phyloP scores from a whole-genome alignment of 805 yeast species.

The Candida loeiensis region DNA sequence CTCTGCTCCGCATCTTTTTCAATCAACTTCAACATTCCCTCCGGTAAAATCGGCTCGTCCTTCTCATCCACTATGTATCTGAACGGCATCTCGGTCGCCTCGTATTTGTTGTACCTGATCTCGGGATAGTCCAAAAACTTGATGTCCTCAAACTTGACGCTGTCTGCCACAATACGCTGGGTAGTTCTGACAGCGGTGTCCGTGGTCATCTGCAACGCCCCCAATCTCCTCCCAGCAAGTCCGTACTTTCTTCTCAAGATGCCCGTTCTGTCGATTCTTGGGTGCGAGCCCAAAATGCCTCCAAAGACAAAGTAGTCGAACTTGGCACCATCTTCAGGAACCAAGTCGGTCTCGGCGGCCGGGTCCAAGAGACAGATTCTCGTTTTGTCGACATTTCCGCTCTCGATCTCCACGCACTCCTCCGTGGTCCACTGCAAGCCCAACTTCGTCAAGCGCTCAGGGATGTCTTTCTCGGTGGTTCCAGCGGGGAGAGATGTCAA shows the following conservation, averaged over 20 bases:
- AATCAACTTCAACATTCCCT: conserved; percentile 86
- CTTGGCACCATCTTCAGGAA: conserved; percentile 59
- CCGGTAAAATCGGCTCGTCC: conserved; percentile 80
- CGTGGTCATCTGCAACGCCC: conserved; percentile 91
- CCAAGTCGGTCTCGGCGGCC: conserved; percentile 68
- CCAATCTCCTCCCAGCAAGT: conserved; percentile 81
- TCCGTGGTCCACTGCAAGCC: conserved; percentile 81
- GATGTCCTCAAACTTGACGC: conserved; percentile 62
- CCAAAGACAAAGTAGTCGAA: conserved; percentile 94
- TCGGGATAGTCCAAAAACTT: conserved; percentile 92
- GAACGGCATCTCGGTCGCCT: conserved; percentile 97
- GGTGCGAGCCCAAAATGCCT: conserved; percentile 93
- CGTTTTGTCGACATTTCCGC: conserved; percentile 39
- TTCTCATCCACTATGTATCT: conserved; percentile 69
- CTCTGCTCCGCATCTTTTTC: conserved; percentile 81
- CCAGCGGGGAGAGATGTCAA: conserved; percentile 70
- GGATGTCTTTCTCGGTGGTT: conserved; percentile 62
- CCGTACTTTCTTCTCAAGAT: conserved; percentile 79
- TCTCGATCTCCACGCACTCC: conserved; percentile 58
- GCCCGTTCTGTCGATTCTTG: conserved; percentile 89
- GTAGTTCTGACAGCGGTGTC: conserved; percentile 96
- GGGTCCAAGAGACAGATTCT: conserved; percentile 88
- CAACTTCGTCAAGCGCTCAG: conserved; percentile 51
- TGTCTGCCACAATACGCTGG: conserved; percentile 65
- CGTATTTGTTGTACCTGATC: conserved; percentile 79